phyloP scores from a whole-genome alignment of 2,329 filamentous ascomycete genomes.

The Corynespora cassiicola region DNA sequence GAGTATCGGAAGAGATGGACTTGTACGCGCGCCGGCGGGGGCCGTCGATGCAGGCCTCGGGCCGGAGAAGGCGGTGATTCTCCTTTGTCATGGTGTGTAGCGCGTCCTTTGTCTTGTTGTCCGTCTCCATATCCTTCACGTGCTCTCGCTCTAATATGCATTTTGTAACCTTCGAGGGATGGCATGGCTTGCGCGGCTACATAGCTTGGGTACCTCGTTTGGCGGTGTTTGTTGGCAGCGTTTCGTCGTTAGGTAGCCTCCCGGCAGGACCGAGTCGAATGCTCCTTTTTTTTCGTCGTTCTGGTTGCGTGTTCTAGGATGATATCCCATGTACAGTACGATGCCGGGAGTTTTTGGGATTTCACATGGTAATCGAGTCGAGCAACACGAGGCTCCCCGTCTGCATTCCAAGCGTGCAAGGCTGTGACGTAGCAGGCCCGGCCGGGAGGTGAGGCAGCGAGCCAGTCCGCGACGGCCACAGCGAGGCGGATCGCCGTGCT shows the following conservation, averaged over 20 bases:
- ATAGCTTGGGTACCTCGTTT: conserved; percentile 21
- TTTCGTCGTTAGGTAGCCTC: background rate
- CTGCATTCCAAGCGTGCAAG: too few relatives aligned
- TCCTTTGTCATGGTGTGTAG: conserved; percentile 1
- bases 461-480: too few relatives aligned
- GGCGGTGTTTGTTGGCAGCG: conserved; percentile 3
- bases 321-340: conserved; percentile 18
- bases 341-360: background rate
- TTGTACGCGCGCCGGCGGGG: background rate
- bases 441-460: too few relatives aligned
- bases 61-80: conserved; percentile 2
- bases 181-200: too few relatives aligned
- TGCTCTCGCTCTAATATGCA: conserved; percentile 30
- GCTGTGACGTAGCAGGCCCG: too few relatives aligned
- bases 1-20: conserved; percentile 5
- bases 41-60: too few relatives aligned
- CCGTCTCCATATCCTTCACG: conserved; percentile 14
- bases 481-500: too few relatives aligned
- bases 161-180: conserved; percentile 23
- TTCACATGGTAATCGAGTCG: too few relatives aligned
- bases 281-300: conserved; percentile 3
- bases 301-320: conserved; percentile 4
- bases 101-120: background rate
- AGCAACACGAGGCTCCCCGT: too few relatives aligned
- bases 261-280: conserved; percentile 14